phyloP scores from a whole-genome alignment of 257 asterid species.

The Buddleja alternifolia region DNA sequence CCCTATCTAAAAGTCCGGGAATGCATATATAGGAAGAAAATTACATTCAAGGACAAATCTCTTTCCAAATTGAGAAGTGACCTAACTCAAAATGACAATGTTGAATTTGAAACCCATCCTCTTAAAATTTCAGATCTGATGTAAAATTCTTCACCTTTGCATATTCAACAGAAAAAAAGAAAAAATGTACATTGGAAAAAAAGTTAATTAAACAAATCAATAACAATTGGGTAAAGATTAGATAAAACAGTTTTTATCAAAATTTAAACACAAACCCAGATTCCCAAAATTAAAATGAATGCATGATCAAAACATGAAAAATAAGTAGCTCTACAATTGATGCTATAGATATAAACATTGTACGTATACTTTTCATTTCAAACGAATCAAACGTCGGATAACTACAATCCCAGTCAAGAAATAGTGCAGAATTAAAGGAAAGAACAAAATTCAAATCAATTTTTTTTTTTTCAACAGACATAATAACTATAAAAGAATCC shows the following conservation, averaged over 20 bases:
- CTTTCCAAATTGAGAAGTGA: background rate
- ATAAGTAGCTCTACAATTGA: background rate
- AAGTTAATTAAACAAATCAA: slow-evolving; percentile 1
- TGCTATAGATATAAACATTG: background rate
- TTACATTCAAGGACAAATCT: background rate
- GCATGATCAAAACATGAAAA: background rate
- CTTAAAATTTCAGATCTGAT: background rate
- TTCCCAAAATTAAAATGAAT: slow-evolving; percentile 3
- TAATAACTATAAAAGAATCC: background rate
- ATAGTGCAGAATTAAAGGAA: background rate
- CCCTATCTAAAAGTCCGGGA: no score
- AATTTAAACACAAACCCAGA: background rate
- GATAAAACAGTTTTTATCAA: background rate
- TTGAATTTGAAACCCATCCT: no score
- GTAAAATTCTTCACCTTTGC: background rate
- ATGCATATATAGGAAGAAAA: no score
- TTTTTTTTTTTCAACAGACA: slow-evolving; percentile 15
- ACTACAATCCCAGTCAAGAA: slow-evolving; percentile 23
- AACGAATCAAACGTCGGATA: background rate
- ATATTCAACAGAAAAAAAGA: background rate
- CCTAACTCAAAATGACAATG: background rate
- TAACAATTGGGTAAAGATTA: background rate
- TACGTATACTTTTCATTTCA: background rate
- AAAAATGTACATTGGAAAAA: background rate
- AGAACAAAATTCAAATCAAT: background rate